phyloP scores from a whole-genome alignment of 805 yeast species.

The Candida hispaniensis region DNA sequence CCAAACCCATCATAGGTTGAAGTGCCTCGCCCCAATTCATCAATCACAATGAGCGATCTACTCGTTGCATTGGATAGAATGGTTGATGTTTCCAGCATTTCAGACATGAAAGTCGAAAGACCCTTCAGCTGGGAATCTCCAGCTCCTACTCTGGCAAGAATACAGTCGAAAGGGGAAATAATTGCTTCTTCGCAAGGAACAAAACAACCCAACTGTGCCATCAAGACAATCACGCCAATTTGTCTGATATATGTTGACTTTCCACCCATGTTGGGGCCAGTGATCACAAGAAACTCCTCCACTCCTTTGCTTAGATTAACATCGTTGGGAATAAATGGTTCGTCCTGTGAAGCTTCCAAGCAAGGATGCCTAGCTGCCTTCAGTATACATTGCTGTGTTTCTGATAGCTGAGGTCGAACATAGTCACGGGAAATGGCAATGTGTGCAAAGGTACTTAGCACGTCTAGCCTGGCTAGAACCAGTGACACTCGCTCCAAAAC shows the following conservation, averaged over 20 bases:
- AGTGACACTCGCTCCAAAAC: conserved; percentile 60
- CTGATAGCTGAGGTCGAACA: conserved; percentile 59
- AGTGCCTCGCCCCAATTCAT: conserved; percentile 94
- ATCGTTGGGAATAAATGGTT: conserved; percentile 86
- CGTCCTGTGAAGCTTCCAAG: conserved; percentile 82
- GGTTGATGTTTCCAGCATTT: conserved; percentile 88
- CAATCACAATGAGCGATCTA: conserved; percentile 77
- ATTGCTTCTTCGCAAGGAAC: conserved; percentile 75
- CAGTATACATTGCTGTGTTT: conserved; percentile 42
- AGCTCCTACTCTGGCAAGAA: conserved; percentile 95
- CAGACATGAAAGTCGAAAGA: conserved; percentile 92
- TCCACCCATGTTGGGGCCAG: conserved; percentile 98
- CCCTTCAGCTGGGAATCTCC: conserved; percentile 97
- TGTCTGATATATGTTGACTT: conserved; percentile 89
- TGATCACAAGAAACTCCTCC: conserved; percentile 69
- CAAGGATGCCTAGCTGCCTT: conserved; percentile 90
- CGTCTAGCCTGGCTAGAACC: conserved; percentile 67
- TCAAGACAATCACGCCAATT: conserved; percentile 71
- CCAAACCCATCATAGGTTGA: conserved; percentile 96
- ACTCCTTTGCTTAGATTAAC: conserved; percentile 47
- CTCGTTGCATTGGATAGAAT: conserved; percentile 69
- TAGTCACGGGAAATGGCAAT: conserved; percentile 71
- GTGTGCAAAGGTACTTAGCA: conserved; percentile 75
- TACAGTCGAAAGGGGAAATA: conserved; percentile 76
- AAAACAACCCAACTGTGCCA: conserved; percentile 86